Conservation (phyloP, 2,329 filamentous ascomycete species). For the Thermochaetoides dissita region DNA sequence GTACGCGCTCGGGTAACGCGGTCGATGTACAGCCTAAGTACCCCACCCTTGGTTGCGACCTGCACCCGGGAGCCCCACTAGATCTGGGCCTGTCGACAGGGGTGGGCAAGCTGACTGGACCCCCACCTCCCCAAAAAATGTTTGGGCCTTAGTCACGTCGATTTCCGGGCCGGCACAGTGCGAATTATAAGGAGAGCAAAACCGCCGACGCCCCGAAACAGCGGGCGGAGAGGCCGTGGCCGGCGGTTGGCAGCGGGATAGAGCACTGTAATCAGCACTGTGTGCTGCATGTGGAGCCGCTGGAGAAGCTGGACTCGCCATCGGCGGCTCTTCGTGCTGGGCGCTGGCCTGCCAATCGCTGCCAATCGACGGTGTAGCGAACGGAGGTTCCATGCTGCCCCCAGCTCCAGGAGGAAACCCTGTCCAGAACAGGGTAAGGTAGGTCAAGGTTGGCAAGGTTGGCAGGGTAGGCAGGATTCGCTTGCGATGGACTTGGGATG, state of each 20-base stretch:
- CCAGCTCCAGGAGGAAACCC: constrained; percentile 4
- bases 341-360: constrained; percentile 2
- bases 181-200: constrained; percentile 9
- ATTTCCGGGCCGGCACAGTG: constrained; percentile 10
- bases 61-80: constrained; percentile 12
- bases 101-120: constrained; percentile 3
- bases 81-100: background rate
- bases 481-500: constrained; percentile 1
- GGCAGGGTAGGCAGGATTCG: constrained; percentile 6
- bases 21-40: constrained; percentile 14
- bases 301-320: constrained; percentile 5
- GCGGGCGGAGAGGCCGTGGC: background rate
- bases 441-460: no score
- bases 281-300: constrained; percentile 1
- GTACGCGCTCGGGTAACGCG: constrained; percentile 18
- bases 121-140: constrained; percentile 7
- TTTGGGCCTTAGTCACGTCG: constrained; percentile 6
- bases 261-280: constrained; percentile 2
- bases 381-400: constrained; percentile 5
- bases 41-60: constrained; percentile 15
- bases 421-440: background rate
- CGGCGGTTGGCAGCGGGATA: background rate
- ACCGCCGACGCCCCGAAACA: constrained; percentile 9
- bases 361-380: constrained; percentile 1
- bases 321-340: background rate